Base-by-base conservation (phyloP, 495 filamentous ascomycete species). In the Aspergillus haitiensis region DNA sequence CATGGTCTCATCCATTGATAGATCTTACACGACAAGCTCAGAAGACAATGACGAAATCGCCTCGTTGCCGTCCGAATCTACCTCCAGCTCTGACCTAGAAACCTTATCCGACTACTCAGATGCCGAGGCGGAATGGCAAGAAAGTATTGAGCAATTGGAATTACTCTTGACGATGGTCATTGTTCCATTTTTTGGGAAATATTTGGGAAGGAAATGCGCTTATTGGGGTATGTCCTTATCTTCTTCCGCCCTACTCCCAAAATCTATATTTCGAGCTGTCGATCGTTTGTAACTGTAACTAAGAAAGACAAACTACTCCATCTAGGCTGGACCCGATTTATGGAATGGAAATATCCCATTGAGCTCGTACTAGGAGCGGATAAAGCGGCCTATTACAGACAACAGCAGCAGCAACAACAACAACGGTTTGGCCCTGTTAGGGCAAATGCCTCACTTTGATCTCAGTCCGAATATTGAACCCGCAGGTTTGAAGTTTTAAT, bases 121-220 rank as follows among this genome's bases (percentile, higher is more conserved):
- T 67, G 94, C 94, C 15, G 93, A 98, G 71, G 82, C 80, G 16
- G 93, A 98, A 72, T 98, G 94, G 94, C 87, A 90, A 63, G 91
- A 92, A 67, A 92, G 88, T 64, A 74, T 98, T 63, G 89, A 96
- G 75, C 94, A 98, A 74, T 74, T 98, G 48, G 91, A 98, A 79
- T 77, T 98, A 51, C 78, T 98, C 46, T 70, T 97, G 69, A 93
- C 87, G 7, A 95, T 98, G 91, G 89, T 98, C 15, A 68, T 97
- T 64, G 88, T 98, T 39, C 94, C 94, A 15, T 96, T 93, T 70
- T 75, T 91, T 52, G 94, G 94, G 18, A 98, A 97, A 72, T 97
- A 91, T 72, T 79, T 97, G 65, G 94, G 94, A 40, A 81, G 94
- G 71, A 91, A 86, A 75, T 95, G 91, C 78, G 94, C 94, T 52